Base-by-base conservation (phyloP, 1,284 basidiomycete species). In the Stereum hirsutum region DNA sequence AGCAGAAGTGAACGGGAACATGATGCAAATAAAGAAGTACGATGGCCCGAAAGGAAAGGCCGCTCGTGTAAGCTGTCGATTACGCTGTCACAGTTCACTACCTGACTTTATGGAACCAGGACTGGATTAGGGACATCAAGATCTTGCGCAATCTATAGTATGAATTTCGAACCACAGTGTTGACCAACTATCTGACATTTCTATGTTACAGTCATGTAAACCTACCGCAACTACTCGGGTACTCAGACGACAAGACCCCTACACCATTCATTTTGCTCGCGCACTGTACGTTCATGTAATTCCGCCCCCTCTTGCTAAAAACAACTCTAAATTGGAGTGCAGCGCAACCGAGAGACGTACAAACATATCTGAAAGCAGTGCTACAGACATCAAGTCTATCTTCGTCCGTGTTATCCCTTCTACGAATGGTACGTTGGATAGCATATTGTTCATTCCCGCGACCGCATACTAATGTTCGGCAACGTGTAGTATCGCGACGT, bases 81-180 rank as follows among this genome's bases (percentile, higher is more conserved):
- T n/a, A 14, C 10, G 26, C 21, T 1, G 3, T 1, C 7, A 24
- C 45, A n/a, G 12, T 33, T n/a, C 15, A 34, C 12, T 7, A 33
- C 5, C 33, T 40, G 19, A 43, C 30, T 19, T 23, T 28, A 8
- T 14, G 31, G 17, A 34, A 75, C 72, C 56, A 59, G 53, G n/a
- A n/a, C n/a, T 76, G 74, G 72, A 46, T 72, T 11, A 59, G 60
- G 27, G 74, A 76, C 42, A 65, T 76, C 12, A 75, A 71, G 50
- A 56, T 63, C n/a, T 58, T 77, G 24, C 69, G 70, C 47, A 67
- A 66, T 44, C 47, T 74, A 15, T 69, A 67, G 74, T 74, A 44
- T 42, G 69, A 55, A 41, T n/a, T 34, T 23, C 7, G n/a, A 10
- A 12, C 12, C 42, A 12, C 5, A 19, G 35, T 6, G 12, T 38